phyloP scores from a whole-genome alignment of 305 asterid species.

The Fraxinus platypoda region DNA sequence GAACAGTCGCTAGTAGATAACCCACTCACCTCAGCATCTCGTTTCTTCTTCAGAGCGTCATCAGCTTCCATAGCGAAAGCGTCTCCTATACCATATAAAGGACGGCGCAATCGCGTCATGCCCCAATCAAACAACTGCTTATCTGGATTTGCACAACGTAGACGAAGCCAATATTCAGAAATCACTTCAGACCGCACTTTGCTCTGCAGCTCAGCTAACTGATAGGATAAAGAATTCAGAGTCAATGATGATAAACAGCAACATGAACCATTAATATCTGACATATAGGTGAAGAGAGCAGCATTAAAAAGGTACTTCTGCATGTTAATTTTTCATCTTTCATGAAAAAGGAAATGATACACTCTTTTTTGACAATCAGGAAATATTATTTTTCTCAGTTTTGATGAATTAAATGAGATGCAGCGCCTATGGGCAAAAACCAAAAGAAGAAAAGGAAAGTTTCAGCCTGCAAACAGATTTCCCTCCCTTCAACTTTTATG shows the following conservation, averaged over 20 bases:
- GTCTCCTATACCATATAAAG: slow-evolving; percentile 92
- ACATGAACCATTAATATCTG: slow-evolving; percentile 19
- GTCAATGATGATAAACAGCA: slow-evolving; percentile 14
- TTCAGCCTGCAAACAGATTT: neutral
- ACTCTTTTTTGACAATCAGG: neutral
- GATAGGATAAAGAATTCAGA: slow-evolving; percentile 32
- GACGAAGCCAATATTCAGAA: slow-evolving; percentile 92
- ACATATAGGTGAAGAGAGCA: slow-evolving; percentile 18
- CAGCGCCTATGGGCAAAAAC: neutral
- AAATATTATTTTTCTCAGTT: neutral
- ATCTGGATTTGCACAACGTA: slow-evolving; percentile 79
- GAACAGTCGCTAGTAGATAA: slow-evolving; percentile 16
- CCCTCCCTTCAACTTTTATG: slow-evolving; percentile 9
- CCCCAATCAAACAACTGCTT: slow-evolving; percentile 98
- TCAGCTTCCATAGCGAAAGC: slow-evolving; percentile 85
- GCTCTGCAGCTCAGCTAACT: slow-evolving; percentile 82
- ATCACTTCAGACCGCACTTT: slow-evolving; percentile 89
- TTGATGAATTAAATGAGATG: neutral
- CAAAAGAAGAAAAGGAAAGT: neutral
- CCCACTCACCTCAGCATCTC: slow-evolving; percentile 79
- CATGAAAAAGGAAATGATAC: neutral
- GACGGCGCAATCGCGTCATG: slow-evolving; percentile 81
- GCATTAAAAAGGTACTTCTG: slow-evolving; percentile 1
- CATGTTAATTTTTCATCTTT: neutral
- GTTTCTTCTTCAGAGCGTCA: slow-evolving; percentile 88